A percentile compares a stretch with the other conserved stretches of the same genome.
These are phyloP conservation scores for Phytopythium ostracodes DNA, from an alignment of 352 stramenopile species.

Conservation along the genomic window DNA sequence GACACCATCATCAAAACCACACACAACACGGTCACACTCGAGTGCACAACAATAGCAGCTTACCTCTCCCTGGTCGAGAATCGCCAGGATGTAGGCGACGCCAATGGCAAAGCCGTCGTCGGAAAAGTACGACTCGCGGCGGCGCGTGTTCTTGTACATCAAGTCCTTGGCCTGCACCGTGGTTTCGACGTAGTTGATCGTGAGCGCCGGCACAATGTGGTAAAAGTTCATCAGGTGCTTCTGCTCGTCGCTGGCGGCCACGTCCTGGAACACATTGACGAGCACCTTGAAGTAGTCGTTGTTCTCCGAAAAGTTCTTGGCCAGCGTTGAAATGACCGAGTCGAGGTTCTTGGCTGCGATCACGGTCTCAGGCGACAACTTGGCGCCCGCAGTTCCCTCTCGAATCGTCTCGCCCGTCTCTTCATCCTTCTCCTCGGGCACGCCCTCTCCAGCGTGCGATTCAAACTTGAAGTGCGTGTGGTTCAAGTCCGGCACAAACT, in stretches of 20 bases:
- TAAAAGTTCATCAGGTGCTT: slow-evolving; percentile 93
- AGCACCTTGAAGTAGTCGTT: slow-evolving; percentile 93
- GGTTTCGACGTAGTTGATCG: slow-evolving; percentile 89
- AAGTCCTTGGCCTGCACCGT: slow-evolving; percentile 91
- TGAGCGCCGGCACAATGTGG: slow-evolving; percentile 84
- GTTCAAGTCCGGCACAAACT: slow-evolving; percentile 91
- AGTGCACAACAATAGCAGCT: slow-evolving; percentile 5
- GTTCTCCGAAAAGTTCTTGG: slow-evolving; percentile 90
- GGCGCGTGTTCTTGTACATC: slow-evolving; percentile 94
- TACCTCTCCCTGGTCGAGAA: slow-evolving; percentile 86
- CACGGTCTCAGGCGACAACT: slow-evolving; percentile 75
- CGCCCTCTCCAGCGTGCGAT: slow-evolving; percentile 57
- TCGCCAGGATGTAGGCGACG: slow-evolving; percentile 91
- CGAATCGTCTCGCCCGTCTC: slow-evolving; percentile 44
- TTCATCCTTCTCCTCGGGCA: slow-evolving; percentile 54
- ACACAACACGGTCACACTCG: slow-evolving; percentile 2
- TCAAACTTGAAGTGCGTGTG: slow-evolving; percentile 84
- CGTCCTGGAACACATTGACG: slow-evolving; percentile 87
- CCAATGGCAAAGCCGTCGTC: slow-evolving; percentile 96
- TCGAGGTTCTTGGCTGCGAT: slow-evolving; percentile 85
- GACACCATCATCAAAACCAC: slow-evolving; percentile 5
- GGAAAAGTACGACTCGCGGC: slow-evolving; percentile 93
- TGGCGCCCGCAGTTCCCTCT: slow-evolving; percentile 46
- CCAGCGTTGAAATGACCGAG: slow-evolving; percentile 80
- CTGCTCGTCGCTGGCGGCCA: slow-evolving; percentile 82